These are phyloP conservation scores for Lachancea waltii DNA, from an alignment of 805 yeast genomes.

Conservation along the genomic window DNA sequence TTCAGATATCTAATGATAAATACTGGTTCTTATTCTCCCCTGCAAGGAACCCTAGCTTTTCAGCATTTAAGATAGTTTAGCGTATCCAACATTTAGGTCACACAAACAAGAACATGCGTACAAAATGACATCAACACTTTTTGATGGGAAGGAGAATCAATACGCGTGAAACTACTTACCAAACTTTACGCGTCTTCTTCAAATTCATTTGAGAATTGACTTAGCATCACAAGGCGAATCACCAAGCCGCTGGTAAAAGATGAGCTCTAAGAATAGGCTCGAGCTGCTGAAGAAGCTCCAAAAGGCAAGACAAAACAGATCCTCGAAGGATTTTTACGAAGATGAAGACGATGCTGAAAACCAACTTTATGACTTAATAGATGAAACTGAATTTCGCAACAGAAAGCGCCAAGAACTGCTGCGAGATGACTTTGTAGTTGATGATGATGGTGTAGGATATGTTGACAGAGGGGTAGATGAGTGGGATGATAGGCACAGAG, in stretches of 20 bases:
- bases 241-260: too few species aligned
- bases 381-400: slow-evolving; percentile 68
- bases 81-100: too few species aligned
- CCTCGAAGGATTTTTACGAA: slow-evolving; percentile 27
- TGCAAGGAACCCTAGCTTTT: too few species aligned
- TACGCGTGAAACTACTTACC: too few species aligned
- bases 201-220: too few species aligned
- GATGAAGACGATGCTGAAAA: slow-evolving; percentile 44
- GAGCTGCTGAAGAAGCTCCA: slow-evolving; percentile 55
- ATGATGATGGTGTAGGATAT: slow-evolving; percentile 90
- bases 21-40: too few species aligned
- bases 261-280: slow-evolving; percentile 42
- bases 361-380: slow-evolving; percentile 76
- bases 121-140: too few species aligned
- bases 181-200: too few species aligned
- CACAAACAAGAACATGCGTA: too few species aligned
- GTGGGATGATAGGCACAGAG: slow-evolving; percentile 57
- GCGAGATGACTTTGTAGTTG: slow-evolving; percentile 90
- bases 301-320: slow-evolving; percentile 42
- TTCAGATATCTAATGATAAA: not conserved
- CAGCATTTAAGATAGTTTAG: too few species aligned
- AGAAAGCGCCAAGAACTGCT: slow-evolving; percentile 74
- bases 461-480: slow-evolving; percentile 91
- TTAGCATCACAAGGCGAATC: not conserved
- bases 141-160: too few species aligned